Conservation (phyloP, 345 rosid species). For the Heritiera fomes region DNA sequence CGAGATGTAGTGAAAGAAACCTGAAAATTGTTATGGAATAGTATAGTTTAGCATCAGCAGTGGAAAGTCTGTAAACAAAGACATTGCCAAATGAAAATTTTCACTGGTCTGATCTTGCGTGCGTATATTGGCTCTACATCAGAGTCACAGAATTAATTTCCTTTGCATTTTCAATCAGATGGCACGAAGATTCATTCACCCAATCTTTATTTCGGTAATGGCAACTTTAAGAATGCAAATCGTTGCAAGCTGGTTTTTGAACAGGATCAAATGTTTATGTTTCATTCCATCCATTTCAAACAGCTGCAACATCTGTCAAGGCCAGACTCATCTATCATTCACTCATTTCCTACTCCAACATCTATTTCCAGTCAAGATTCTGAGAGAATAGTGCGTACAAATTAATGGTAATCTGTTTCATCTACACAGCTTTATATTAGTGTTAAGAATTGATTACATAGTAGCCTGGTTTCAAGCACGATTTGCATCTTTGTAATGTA, state of each 20-base stretch:
- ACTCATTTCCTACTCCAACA: too few species aligned
- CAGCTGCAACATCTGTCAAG: too few species aligned
- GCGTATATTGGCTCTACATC: background rate
- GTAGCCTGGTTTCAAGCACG: background rate
- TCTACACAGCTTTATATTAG: too few species aligned
- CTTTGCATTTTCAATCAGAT: background rate
- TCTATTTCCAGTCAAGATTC: too few species aligned
- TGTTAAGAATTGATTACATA: too few species aligned
- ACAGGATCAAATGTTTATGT: background rate
- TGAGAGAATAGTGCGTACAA: too few species aligned
- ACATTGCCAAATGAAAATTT: background rate
- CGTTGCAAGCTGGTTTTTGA: too few species aligned
- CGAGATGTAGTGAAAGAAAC: background rate
- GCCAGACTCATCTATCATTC: too few species aligned
- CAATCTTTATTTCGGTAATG: background rate
- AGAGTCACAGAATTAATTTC: background rate
- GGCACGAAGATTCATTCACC: background rate
- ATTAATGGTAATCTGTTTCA: too few species aligned
- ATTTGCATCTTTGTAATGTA: background rate
- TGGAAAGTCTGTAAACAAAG: background rate
- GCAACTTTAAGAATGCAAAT: too few species aligned
- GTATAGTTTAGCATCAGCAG: background rate
- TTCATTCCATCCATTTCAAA: background rate
- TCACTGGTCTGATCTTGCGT: background rate
- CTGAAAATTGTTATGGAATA: background rate